A percentile compares a stretch with the other conserved stretches of the same genome.
Conservation (phyloP, 2,329 filamentous ascomycete genomes). For the Dothistroma pini region DNA sequence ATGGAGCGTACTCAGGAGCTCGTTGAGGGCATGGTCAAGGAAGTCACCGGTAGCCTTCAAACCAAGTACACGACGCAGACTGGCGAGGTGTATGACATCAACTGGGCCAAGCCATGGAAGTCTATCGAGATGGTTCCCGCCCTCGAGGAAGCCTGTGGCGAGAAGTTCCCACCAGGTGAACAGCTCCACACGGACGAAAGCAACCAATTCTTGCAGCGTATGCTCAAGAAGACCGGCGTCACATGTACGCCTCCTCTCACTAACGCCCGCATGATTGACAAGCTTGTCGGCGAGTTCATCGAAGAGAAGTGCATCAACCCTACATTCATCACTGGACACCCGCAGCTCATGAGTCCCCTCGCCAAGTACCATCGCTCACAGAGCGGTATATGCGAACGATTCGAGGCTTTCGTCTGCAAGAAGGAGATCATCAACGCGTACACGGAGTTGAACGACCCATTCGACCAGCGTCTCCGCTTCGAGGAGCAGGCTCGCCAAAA, state of each 20-base stretch:
- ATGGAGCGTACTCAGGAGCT: constrained; percentile 92
- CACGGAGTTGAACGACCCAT: constrained; percentile 96
- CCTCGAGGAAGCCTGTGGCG: constrained; percentile 81
- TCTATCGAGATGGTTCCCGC: constrained; percentile 93
- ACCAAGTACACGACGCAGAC: constrained; percentile 74
- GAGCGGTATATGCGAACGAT: constrained; percentile 87
- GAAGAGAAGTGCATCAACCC: constrained; percentile 93
- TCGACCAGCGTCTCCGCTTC: constrained; percentile 86
- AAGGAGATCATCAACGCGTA: constrained; percentile 97
- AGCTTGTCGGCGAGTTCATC: constrained; percentile 84
- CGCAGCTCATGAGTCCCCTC: constrained; percentile 81
- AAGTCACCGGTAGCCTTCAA: constrained; percentile 63
- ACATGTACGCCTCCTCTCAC: constrained; percentile 88
- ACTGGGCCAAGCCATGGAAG: constrained; percentile 95
- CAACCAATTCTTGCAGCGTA: constrained; percentile 76
- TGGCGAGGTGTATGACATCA: constrained; percentile 83
- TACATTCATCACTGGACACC: constrained; percentile 84
- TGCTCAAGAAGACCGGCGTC: constrained; percentile 86
- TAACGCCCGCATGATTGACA: constrained; percentile 94
- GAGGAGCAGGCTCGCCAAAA: constrained; percentile 97
- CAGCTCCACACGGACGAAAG: constrained; percentile 87
- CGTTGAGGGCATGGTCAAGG: constrained; percentile 82
- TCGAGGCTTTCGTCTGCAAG: constrained; percentile 95
- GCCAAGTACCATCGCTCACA: constrained; percentile 88
- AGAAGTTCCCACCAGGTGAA: constrained; percentile 88